Conservation (phyloP, 2,329 filamentous ascomycete species). For the Nemania sp. region DNA sequence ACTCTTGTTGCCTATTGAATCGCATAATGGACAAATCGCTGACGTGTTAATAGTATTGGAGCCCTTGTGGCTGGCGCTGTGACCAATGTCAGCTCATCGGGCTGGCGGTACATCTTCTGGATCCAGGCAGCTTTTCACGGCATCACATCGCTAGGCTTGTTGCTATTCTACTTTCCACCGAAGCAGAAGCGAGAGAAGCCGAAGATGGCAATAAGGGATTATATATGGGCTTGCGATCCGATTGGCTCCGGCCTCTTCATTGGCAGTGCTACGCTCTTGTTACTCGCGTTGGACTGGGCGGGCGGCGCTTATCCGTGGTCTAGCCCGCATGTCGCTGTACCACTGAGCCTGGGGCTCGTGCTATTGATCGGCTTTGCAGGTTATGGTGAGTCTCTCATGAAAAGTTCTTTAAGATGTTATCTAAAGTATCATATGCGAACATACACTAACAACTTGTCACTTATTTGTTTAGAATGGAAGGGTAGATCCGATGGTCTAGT, state of each 20-base stretch:
- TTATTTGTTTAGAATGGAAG: constrained; percentile 61
- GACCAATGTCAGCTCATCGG: constrained; percentile 49
- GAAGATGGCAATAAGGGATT: constrained; percentile 44
- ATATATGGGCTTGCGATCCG: constrained; percentile 52
- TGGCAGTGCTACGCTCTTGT: constrained; percentile 46
- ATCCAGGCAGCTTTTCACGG: constrained; percentile 59
- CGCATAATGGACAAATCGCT: too few relatives aligned
- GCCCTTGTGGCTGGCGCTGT: constrained; percentile 55
- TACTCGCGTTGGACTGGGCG: constrained; percentile 52
- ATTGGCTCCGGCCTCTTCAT: constrained; percentile 51
- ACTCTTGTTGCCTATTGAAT: too few relatives aligned
- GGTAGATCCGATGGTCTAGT: constrained; percentile 57
- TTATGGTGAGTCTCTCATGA: constrained; percentile 42
- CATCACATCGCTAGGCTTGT: constrained; percentile 50
- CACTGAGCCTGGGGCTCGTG: constrained; percentile 46
- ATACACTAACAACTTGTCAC: background rate
- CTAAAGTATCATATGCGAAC: background rate
- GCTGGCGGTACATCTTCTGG: constrained; percentile 63
- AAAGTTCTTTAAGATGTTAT: background rate
- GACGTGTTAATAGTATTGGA: constrained; percentile 45
- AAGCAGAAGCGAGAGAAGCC: constrained; percentile 42
- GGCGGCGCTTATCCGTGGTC: constrained; percentile 47
- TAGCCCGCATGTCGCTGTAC: constrained; percentile 45
- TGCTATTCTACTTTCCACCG: constrained; percentile 52
- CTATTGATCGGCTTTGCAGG: constrained; percentile 46